Evolutionary conservation across 768 basidiomycete species (phyloP).

Genomic region (Boletellus sp.): DNA sequence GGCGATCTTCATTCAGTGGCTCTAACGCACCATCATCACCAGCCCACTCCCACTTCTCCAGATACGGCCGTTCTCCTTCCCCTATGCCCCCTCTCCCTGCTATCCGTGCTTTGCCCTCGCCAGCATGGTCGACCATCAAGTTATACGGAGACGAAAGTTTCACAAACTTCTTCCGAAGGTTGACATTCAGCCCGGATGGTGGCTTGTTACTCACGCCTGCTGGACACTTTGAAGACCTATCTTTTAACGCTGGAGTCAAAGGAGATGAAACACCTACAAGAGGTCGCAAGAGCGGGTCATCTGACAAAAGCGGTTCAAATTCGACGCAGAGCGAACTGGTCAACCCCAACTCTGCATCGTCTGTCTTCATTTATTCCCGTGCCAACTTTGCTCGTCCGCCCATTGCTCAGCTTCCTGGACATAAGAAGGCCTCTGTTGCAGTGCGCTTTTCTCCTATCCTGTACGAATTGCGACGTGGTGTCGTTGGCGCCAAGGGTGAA

Average conservation of each 20-base stretch:
- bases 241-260: constrained; percentile 39
- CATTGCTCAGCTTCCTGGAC: constrained; percentile 91
- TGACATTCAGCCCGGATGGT: constrained; percentile 95
- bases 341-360: constrained; percentile 43
- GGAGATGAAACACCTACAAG: constrained; percentile 45
- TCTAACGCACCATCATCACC: constrained; percentile 80
- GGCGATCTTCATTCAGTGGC: constrained; percentile 67
- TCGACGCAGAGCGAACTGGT: constrained; percentile 31
- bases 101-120: constrained; percentile 67
- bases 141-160: constrained; percentile 95
- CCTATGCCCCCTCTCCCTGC: constrained; percentile 93
- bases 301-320: constrained; percentile 27
- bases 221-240: constrained; percentile 94
- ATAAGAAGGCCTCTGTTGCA: constrained; percentile 93
- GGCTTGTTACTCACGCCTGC: constrained; percentile 92
- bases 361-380: constrained; percentile 93
- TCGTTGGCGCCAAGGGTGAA: constrained; percentile 33
- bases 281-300: constrained; percentile 56
- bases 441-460: constrained; percentile 91
- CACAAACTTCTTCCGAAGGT: constrained; percentile 91
- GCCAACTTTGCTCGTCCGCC: constrained; percentile 93
- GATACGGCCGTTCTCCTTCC: constrained; percentile 80
- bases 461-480: constrained; percentile 78
- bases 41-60: constrained; percentile 46
- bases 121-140: constrained; percentile 66